Evolutionary conservation across 2,329 filamentous ascomycete genomes (phyloP).

Genomic region (Pestalotiopsis sp.): DNA sequence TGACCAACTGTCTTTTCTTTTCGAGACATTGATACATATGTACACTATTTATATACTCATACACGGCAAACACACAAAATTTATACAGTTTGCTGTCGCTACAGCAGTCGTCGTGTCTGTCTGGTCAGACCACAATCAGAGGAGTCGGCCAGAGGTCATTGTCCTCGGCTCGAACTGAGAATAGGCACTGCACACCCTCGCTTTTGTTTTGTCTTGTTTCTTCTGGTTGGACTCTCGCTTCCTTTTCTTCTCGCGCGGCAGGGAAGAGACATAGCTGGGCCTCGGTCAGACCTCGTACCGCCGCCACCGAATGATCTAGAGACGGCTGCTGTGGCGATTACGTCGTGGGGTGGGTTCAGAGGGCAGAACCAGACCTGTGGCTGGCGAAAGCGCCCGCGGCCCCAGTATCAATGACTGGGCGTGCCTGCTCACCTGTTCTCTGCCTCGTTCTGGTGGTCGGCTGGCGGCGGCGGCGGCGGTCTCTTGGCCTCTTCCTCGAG

Average conservation of each 20-base stretch:
- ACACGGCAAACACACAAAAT: neutral
- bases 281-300: no score
- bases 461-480: conserved; percentile 22
- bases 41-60: conserved; percentile 19
- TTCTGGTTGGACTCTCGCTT: no score
- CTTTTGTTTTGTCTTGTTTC: no score
- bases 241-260: no score
- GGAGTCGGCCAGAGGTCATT: neutral
- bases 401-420: neutral
- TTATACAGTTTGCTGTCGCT: neutral
- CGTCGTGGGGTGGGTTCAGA: no score
- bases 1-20: conserved; percentile 4
- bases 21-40: conserved; percentile 14
- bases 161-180: neutral
- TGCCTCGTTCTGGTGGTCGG: neutral
- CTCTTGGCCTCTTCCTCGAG: conserved; percentile 40
- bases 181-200: no score
- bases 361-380: no score
- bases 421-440: neutral
- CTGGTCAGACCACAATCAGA: neutral
- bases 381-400: neutral
- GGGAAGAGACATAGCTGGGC: no score
- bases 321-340: no score
- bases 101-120: neutral
- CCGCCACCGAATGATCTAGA: no score